Base-by-base conservation (phyloP, 2,329 filamentous ascomycete species). In the Monilinia polystroma region DNA sequence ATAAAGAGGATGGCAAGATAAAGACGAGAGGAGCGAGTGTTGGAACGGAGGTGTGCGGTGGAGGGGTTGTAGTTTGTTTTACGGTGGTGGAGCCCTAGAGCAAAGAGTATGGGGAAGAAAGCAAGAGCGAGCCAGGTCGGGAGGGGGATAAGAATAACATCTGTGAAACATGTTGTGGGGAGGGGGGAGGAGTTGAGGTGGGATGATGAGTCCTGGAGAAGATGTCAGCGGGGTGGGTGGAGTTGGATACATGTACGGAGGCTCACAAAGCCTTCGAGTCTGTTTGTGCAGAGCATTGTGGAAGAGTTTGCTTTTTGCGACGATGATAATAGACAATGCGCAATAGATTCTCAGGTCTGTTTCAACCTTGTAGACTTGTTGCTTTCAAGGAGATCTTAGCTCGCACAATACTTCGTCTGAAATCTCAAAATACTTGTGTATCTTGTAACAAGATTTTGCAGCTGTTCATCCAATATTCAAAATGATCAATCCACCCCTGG, bases 131-230 rank as follows among this genome's bases (percentile, higher is more conserved):
- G 57, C 75, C 74, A 78, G 4, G 72, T 73, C 14, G 76, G 75
- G 52, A 78, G 72, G n/a, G 77, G 77, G 49, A 77, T 70, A 49
- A 79, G 72, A 66, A 79, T 73, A 2, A 70, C 73, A 58, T 78
- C 77, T 60, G 71, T 68, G 71, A 78, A 78, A 72, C 77, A 79
- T 70, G 76, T 73, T 66, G 77, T 78, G 60, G 76, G 76, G 63
- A 76, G 66, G 20, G 74, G 72, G 2, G 72, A 73, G 64, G 75
- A 73, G 66, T 76, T 76, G 67, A 77, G 66, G n/a, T 69, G 66
- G 7, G 76, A 78, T 43, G 67, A 58, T 16, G 76, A 75, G 66
- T 76, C 76, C 76, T 78, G 62, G n/a, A 32, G 12, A 16, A 12
- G 14, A n/a, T 23, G 26, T 49, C 29, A 51, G 53, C 26, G 18